phyloP scores from a whole-genome alignment of 2,329 filamentous ascomycete genomes.

The Trichoderma hamatum region DNA sequence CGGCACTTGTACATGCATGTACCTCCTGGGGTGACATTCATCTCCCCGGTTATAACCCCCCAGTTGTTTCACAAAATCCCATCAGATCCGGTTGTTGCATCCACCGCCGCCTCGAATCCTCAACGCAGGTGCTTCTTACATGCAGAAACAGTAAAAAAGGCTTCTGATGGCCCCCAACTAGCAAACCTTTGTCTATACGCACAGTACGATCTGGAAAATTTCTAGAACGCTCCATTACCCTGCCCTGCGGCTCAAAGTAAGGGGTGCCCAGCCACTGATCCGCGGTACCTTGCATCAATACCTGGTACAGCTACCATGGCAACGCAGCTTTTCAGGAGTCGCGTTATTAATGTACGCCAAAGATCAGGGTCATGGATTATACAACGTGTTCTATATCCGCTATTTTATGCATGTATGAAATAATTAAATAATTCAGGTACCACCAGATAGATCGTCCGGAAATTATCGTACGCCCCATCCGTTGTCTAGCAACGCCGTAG shows the following conservation, averaged over 20 bases:
- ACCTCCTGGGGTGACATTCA: background rate
- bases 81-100: background rate
- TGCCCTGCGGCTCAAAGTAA: background rate
- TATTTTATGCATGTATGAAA: background rate
- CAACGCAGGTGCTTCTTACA: background rate
- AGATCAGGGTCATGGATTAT: background rate
- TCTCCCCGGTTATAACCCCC: background rate
- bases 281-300: slow-evolving; percentile 19
- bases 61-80: background rate
- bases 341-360: background rate
- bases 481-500: slow-evolving; percentile 68
- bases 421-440: background rate
- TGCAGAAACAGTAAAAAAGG: background rate
- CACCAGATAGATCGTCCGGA: background rate
- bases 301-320: slow-evolving; percentile 12
- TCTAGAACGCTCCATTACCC: slow-evolving; percentile 11
- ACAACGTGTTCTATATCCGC: background rate
- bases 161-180: background rate
- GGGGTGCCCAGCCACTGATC: slow-evolving; percentile 1
- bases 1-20: background rate
- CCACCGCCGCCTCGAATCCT: background rate
- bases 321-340: background rate
- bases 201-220: background rate
- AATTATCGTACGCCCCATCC: slow-evolving; percentile 69
- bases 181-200: background rate